Evolutionary conservation across 805 yeast species (phyloP), one percentile per base, ranked within the genome.

Genomic region (Starmerella davenportii): DNA sequence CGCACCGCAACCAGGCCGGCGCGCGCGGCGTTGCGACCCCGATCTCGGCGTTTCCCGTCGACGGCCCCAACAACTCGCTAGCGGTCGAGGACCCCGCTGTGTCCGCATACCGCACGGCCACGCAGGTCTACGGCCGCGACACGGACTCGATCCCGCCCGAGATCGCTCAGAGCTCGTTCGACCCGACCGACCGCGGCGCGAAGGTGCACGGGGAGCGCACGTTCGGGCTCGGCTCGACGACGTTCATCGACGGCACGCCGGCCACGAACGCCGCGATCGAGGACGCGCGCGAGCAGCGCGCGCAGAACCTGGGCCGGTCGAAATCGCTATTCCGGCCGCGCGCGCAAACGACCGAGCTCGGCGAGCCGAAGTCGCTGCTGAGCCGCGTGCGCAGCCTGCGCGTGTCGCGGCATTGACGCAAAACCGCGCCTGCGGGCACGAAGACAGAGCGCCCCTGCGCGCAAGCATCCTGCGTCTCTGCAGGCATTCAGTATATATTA

Each of bases 211-310:
- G 98, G 16, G 70, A 72, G 35, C 68, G 79, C 2, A 79, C 95
- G 1, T 66, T 77, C 38, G 98, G 98, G 1, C 66, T 90, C 32
- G 98, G 98, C 2, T 71, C 87, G 1, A 70, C 94, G 2, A 87
- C 98, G 0, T 87, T 87, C 55, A 56, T 87, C 43, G 95, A 90
- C 57, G 98, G 98, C 27, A 90, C 95, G 0, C 96, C 96, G 13
- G 98, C 95, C 4, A 59, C 76, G 39, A 57, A 59, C 21, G 55
- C 56, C 15, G 70, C 69, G n/a, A 58, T 57, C 27, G 36, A 49
- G 45, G 45, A 54, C 50, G 41, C 61, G 46, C 45, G 45, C 23
- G 38, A 42, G 11, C 54, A 56, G 24, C 52, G 52, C 14, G 58
- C 57, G 35, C 58, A 66, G 16, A 32, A 32, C 35, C 59, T 85